These are phyloP conservation scores for Wickerhamomyces chaumierensis DNA, from an alignment of 805 yeast species.

Conservation along the genomic window DNA sequence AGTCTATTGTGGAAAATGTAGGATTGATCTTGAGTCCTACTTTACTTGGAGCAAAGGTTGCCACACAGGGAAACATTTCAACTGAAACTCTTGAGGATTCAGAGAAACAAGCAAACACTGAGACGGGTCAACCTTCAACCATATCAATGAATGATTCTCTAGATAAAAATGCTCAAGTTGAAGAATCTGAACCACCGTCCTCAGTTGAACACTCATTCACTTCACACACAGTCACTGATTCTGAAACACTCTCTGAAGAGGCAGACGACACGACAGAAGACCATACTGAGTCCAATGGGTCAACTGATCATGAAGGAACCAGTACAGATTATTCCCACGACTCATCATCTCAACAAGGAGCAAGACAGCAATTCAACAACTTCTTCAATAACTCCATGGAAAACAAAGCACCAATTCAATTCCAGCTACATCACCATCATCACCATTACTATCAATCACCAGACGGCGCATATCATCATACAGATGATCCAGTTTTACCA, in stretches of 20 bases:
- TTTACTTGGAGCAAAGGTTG: conserved; percentile 17
- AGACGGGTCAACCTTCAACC: neutral
- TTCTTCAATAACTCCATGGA: conserved; percentile 4
- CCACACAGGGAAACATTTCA: conserved; percentile 9
- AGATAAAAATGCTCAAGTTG: too few species aligned
- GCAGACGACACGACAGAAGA: too few species aligned
- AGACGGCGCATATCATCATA: too few species aligned
- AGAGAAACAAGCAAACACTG: too few species aligned
- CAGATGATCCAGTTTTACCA: conserved; percentile 22
- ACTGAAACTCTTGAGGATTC: neutral
- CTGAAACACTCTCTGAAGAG: too few species aligned
- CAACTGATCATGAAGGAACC: conserved; percentile 5
- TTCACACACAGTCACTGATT: too few species aligned
- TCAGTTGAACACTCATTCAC: too few species aligned
- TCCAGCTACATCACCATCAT: conserved; percentile 36
- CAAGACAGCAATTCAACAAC: conserved; percentile 7
- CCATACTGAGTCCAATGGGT: conserved; percentile 5
- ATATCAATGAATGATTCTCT: conserved; percentile 2
- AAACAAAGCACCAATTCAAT: conserved; percentile 12
- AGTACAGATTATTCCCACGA: neutral
- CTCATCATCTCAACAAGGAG: neutral
- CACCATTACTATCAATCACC: conserved; percentile 22
- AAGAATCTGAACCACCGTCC: too few species aligned
- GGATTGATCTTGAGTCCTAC: conserved; percentile 14
- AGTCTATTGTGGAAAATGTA: conserved; percentile 2